Evolutionary conservation across 2,329 filamentous ascomycete species (phyloP), one percentile per base, ranked within the genome.

Genomic region (Verticillium alfalfae): DNA sequence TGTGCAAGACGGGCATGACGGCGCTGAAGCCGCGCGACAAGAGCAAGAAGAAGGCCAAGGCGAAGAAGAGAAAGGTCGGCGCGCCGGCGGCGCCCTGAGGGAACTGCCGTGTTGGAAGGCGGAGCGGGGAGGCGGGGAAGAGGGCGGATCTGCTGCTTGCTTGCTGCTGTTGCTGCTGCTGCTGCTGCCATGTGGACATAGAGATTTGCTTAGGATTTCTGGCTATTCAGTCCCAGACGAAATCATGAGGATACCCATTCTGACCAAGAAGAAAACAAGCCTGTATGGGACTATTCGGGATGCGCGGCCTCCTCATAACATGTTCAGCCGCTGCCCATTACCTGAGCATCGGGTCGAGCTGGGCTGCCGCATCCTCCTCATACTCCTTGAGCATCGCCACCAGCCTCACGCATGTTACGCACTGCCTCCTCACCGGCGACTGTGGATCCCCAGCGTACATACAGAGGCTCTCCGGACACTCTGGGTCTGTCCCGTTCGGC

Each of bases 11-110:
- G 0, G 92, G 93, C 6, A 97, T 98, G 93, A 83, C 85, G 57
- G 88, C 89, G 8, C 73, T 99, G 77, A 98, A 97, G 85, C 97
- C 96, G 72, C 84, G 95, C 68, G 94, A 98, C 77, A 85, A 93
- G 71, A 96, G 90, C 76, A 94, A 92, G 83, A 88, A 88, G 79
- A 91, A 90, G 73, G 88, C 90, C 68, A 90, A 90, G 73, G 92
- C 90, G 66, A 91, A 89, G 79, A 86, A 82, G 78, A 90, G 88
- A 79, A 88, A 84, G 76, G 59, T 58, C 26, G 63, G 59, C 36
- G 26, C 60, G 13, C 38, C 62, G 22, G 45, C 39, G 18, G 12
- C 55, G 18, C 26, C 56, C 2, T 58, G 37, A 58, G 55, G 13
- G 26, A 18, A 15, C 12, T 34, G 26, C n/a, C 26, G 34, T 22